Conservation (phyloP, 192 early-diverging fungal species). For the Coemansia sp. region DNA sequence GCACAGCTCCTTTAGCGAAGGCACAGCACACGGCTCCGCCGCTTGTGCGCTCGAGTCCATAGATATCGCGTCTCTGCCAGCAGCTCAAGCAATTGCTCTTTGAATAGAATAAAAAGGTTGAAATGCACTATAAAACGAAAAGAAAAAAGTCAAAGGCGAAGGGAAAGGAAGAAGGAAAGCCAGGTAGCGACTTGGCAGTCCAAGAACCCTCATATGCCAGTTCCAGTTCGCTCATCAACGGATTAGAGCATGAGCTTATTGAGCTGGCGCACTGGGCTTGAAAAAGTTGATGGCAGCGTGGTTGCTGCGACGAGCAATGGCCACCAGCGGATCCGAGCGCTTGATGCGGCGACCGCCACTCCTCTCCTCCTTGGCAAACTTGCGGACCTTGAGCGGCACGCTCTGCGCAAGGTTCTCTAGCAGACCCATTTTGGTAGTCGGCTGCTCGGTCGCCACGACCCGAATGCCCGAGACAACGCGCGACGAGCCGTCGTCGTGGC, state of each 20-base stretch:
- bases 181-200: background rate
- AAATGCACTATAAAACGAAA: background rate
- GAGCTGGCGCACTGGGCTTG: conserved; percentile 2
- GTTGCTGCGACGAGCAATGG: conserved; percentile 35
- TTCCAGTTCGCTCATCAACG: no score
- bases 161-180: no score
- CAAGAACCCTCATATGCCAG: background rate
- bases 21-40: conserved; percentile 2
- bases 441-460: conserved; percentile 31
- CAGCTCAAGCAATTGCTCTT: background rate
- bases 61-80: background rate
- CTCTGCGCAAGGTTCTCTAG: conserved; percentile 33
- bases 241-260: background rate
- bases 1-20: conserved; percentile 39
- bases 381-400: conserved; percentile 21
- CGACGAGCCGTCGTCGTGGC: conserved; percentile 9
- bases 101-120: background rate
- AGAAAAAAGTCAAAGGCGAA: background rate
- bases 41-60: conserved; percentile 9
- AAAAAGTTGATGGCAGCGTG: conserved; percentile 40
- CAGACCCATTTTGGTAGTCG: conserved; percentile 14
- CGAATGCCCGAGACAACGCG: conserved; percentile 46
- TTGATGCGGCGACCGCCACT: conserved; percentile 28
- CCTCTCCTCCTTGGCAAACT: conserved; percentile 23
- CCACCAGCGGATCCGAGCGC: conserved; percentile 34